Base-by-base conservation (phyloP, 768 basidiomycete species). In the Sporobolomyces phaffii region DNA sequence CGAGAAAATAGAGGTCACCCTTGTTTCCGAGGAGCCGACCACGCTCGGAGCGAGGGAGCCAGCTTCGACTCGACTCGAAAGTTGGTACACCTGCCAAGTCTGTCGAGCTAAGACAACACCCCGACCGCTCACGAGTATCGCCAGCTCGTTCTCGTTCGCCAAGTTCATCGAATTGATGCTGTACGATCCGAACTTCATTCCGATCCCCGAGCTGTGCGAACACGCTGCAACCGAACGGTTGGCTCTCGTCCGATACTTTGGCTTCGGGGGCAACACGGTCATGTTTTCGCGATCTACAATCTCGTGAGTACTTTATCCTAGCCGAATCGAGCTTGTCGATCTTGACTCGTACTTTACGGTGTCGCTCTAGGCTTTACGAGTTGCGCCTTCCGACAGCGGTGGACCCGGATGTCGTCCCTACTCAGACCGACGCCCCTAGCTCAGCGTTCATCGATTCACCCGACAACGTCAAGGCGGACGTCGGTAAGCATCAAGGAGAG, bases 91-190 rank as follows among this genome's bases (percentile, higher is more conserved):
- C 8, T 68, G 71, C 47, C 34, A 26, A 18, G 28, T 11, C 20
- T 68, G 71, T 57, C 45, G 45, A 26, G 58, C 67, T 2, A 28
- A 36, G 17, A 31, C 67, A 0, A 0, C 40, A 1, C 34, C 52
- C 11, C n/a, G 40, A 8, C 43, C 31, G 13, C 45, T 68, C 48
- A 33, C 47, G 2, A 7, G 24, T 10, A 52, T 48, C 7, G 13
- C 59, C 18, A 40, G 34, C 14, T 43, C 59, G 6, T 62, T 28
- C 60, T 44, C 41, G 40, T 66, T 64, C 38, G 28, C 52, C 29
- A 70, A 73, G 40, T 68, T 59, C 47, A 14, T 51, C 36, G 72
- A 73, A 38, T 54, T 73, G 9, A 24, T 73, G 15, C 45, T 68
- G 7, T 73, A 70, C 60, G 68, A 70, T 29, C 8, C 48, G 26